Base-by-base conservation (phyloP, 2,329 filamentous ascomycete species). In the Chaetomiaceae sp. region DNA sequence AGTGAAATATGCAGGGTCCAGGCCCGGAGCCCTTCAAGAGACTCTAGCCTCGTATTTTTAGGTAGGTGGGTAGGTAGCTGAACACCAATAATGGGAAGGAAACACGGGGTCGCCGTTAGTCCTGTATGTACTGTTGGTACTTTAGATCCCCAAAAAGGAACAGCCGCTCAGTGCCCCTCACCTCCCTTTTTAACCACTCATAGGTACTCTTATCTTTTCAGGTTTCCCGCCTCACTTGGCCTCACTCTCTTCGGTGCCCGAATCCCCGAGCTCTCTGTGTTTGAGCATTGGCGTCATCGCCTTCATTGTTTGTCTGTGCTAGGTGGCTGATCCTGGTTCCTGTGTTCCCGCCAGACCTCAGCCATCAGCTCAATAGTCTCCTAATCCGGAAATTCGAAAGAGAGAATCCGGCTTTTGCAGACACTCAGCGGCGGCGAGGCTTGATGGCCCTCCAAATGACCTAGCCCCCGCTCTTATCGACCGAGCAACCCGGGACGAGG, bases 91-190 rank as follows among this genome's bases (percentile, higher is more conserved):
- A n/a, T n/a, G n/a, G n/a, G n/a, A n/a, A n/a, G n/a, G n/a, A n/a
- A n/a, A n/a, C n/a, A n/a, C n/a, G n/a, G n/a, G n/a, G n/a, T n/a
- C n/a, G n/a, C n/a, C n/a, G n/a, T n/a, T n/a, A n/a, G n/a, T n/a
- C n/a, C n/a, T n/a, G n/a, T n/a, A n/a, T n/a, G n/a, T n/a, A n/a
- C n/a, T n/a, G n/a, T n/a, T n/a, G n/a, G n/a, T n/a, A 27, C 25
- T 18, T 40, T 43, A 36, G 11, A 36, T 48, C 36, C 34, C 23
- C n/a, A n/a, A n/a, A 29, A 13, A 48, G 20, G 10, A 18, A 34
- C 34, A 48, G 25, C 45, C 11, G 16, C 20, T 38, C 25, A 33
- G 23, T 40, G 45, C 45, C 45, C 45, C 44, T 47, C 40, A 30
- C 25, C 34, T 27, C 14, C 45, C 21, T 18, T 42, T 30, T 48